Percentiles rank a stretch among this genome's conserved stretches.
Conservation (phyloP, 2,329 filamentous ascomycete species). For the Xylaria sp. region DNA sequence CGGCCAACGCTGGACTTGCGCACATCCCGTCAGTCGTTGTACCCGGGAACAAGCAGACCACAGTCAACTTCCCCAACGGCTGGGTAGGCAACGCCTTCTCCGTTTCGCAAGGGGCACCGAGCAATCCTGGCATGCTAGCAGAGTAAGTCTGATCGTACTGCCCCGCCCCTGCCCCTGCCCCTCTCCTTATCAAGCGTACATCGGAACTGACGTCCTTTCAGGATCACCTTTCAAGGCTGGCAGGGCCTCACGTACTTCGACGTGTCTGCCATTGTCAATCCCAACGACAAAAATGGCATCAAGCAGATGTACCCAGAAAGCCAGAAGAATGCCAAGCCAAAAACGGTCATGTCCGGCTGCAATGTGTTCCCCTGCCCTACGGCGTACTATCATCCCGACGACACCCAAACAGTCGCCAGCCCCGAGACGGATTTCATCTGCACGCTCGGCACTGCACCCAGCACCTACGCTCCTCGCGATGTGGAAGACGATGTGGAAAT, state of each 20-base stretch:
- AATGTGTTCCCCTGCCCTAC: slow-evolving; percentile 48
- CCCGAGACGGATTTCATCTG: slow-evolving; percentile 44
- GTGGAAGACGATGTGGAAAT: slow-evolving; percentile 9
- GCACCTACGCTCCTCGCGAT: slow-evolving; percentile 21
- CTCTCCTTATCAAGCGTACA: background rate
- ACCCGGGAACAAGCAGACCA: slow-evolving; percentile 34
- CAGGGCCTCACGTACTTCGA: slow-evolving; percentile 50
- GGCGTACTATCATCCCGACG: slow-evolving; percentile 49
- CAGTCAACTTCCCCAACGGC: slow-evolving; percentile 38
- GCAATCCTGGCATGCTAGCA: slow-evolving; percentile 47
- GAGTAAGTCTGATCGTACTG: slow-evolving; percentile 30
- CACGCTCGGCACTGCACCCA: slow-evolving; percentile 40
- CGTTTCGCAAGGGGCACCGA: slow-evolving; percentile 39
- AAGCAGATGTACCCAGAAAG: slow-evolving; percentile 49
- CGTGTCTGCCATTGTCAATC: slow-evolving; percentile 53
- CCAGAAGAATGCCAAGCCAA: slow-evolving; percentile 16
- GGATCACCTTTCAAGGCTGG: slow-evolving; percentile 43
- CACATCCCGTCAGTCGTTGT: slow-evolving; percentile 38
- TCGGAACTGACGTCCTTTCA: slow-evolving; percentile 1
- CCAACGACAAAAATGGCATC: slow-evolving; percentile 45
- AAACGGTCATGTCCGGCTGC: slow-evolving; percentile 44
- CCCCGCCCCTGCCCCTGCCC: too few relatives aligned
- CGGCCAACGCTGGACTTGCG: slow-evolving; percentile 37
- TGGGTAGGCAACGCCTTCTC: slow-evolving; percentile 51
- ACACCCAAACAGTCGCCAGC: slow-evolving; percentile 52